Conservation (phyloP, 352 stramenopile genomes). For the Pythium scleroteichum region DNA sequence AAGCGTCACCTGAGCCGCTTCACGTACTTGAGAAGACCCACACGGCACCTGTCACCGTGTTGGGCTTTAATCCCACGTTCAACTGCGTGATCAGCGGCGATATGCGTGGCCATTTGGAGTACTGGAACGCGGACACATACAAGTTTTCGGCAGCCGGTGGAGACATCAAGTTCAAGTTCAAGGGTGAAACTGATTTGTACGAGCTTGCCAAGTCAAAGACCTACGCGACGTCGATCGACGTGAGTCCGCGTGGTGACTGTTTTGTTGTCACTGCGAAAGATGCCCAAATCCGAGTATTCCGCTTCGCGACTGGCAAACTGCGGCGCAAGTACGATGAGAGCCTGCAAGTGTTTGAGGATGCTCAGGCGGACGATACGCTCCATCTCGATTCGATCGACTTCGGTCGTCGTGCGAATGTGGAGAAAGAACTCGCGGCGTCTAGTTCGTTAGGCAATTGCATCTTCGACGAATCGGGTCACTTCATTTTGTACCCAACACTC, state of each 20-base stretch:
- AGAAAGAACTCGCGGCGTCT: constrained; percentile 72
- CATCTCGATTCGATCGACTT: constrained; percentile 90
- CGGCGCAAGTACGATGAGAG: constrained; percentile 90
- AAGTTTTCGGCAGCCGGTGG: constrained; percentile 38
- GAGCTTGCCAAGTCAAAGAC: constrained; percentile 94
- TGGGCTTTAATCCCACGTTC: constrained; percentile 85
- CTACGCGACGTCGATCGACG: constrained; percentile 71
- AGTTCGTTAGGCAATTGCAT: constrained; percentile 76
- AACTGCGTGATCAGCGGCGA: constrained; percentile 94
- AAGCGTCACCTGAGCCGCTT: constrained; percentile 46
- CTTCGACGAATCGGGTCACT: constrained; percentile 96
- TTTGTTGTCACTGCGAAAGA: constrained; percentile 91
- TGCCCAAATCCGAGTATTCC: constrained; percentile 89
- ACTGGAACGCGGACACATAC: constrained; percentile 88
- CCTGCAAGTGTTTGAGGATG: constrained; percentile 87
- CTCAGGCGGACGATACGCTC: constrained; percentile 66
- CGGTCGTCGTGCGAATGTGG: constrained; percentile 79
- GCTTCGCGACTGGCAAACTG: constrained; percentile 87
- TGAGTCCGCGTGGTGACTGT: constrained; percentile 59
- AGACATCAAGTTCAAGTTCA: constrained; percentile 86
- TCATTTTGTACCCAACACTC: constrained; percentile 95
- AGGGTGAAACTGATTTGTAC: constrained; percentile 97
- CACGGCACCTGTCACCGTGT: constrained; percentile 85
- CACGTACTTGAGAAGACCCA: constrained; percentile 86
- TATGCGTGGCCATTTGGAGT: constrained; percentile 92